A percentile compares a stretch with the other conserved stretches of the same genome.
These are phyloP conservation scores for Quercus lobata DNA, from an alignment of 331 rosid species.

Conservation along the genomic window DNA sequence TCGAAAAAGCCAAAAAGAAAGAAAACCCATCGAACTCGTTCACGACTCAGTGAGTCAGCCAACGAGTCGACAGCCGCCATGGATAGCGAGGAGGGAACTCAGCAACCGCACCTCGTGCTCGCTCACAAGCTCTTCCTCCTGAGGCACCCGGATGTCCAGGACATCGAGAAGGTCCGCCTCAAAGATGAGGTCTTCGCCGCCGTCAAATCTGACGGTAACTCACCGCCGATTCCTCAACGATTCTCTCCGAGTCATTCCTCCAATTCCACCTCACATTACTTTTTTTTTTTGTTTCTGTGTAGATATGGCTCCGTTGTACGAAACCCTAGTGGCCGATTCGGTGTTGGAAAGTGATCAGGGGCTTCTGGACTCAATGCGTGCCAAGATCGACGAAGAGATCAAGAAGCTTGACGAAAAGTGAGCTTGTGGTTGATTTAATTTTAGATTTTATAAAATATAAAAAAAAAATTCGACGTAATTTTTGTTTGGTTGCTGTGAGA, in stretches of 20 bases:
- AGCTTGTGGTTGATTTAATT: slow-evolving; percentile 22
- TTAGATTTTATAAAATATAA: too few species aligned
- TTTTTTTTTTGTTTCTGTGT: neutral
- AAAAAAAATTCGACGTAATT: neutral
- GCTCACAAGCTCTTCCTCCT: slow-evolving; percentile 88
- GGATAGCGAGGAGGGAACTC: slow-evolving; percentile 87
- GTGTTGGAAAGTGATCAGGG: slow-evolving; percentile 70
- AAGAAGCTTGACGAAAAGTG: slow-evolving; percentile 90
- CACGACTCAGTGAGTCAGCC: slow-evolving; percentile 9
- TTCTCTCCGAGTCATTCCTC: neutral
- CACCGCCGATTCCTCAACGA: neutral
- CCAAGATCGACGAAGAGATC: slow-evolving; percentile 67
- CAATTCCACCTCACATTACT: neutral
- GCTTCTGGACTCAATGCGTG: slow-evolving; percentile 71
- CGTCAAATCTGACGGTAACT: slow-evolving; percentile 71
- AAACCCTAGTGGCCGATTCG: slow-evolving; percentile 70
- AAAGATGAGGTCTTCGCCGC: slow-evolving; percentile 3
- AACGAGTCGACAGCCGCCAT: slow-evolving; percentile 28
- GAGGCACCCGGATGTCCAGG: slow-evolving; percentile 74
- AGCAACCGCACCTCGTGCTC: slow-evolving; percentile 20
- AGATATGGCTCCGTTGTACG: slow-evolving; percentile 88
- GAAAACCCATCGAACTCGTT: neutral
- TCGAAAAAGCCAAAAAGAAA: neutral
- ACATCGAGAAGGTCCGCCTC: slow-evolving; percentile 83
- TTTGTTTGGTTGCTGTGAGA: neutral